These are phyloP conservation scores for Rhodotorula babjevae DNA, from an alignment of 768 basidiomycete species.

Conservation along the genomic window DNA sequence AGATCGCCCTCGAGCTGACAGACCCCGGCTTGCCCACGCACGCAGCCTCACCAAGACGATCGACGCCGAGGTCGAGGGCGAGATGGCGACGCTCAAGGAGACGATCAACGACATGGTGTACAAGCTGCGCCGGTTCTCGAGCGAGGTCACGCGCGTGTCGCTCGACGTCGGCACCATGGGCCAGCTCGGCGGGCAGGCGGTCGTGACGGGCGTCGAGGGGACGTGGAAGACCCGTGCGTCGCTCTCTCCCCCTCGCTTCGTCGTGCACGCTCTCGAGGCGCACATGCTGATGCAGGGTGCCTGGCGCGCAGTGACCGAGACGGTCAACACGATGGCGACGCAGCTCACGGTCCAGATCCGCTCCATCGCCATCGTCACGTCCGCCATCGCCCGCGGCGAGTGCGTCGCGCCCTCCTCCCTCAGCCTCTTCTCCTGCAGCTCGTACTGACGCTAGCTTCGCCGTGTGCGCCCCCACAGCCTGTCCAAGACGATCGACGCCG, in stretches of 20 bases:
- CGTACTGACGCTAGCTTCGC: background rate
- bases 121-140: constrained; percentile 77
- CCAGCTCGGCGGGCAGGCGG: constrained; percentile 59
- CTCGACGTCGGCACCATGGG: constrained; percentile 53
- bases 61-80: constrained; percentile 53
- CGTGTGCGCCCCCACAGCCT: constrained; percentile 38
- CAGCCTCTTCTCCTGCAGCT: too few species aligned
- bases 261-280: too few species aligned
- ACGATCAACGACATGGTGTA: constrained; percentile 57
- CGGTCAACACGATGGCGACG: constrained; percentile 42
- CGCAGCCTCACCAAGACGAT: constrained; percentile 51
- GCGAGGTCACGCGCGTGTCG: constrained; percentile 66
- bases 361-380: constrained; percentile 47
- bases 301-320: constrained; percentile 27
- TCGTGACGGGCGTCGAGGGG: constrained; percentile 51
- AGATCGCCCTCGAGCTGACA: too few species aligned
- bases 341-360: constrained; percentile 45
- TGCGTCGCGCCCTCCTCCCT: background rate
- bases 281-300: background rate
- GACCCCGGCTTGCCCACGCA: background rate
- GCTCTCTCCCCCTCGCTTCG: too few species aligned
- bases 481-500: constrained; percentile 51
- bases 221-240: constrained; percentile 56
- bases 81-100: constrained; percentile 53
- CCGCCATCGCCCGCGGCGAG: constrained; percentile 39